Evolutionary conservation across 2,329 filamentous ascomycete species (phyloP).

Genomic region (Penicillium corylophilum): DNA sequence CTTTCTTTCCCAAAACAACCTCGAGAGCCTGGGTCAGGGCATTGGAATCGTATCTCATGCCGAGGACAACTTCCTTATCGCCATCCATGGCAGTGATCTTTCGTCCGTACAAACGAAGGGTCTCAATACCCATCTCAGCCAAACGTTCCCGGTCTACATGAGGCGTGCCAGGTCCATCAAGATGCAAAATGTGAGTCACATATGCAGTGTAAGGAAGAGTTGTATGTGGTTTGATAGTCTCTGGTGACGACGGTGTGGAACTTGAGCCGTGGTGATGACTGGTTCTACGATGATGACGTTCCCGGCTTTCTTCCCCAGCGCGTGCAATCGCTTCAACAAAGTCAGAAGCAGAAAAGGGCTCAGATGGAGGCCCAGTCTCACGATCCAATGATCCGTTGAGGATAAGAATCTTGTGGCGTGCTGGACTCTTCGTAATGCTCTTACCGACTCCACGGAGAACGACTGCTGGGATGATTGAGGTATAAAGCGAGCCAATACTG

Average conservation of each 20-base stretch:
- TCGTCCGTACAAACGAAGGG: conserved; percentile 73
- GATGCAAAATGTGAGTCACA: conserved; percentile 79
- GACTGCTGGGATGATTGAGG: conserved; percentile 79
- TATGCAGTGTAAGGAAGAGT: conserved; percentile 61
- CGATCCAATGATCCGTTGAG: conserved; percentile 81
- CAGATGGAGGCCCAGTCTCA: conserved; percentile 71
- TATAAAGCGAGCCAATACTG: conserved; percentile 92
- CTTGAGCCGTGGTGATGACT: conserved; percentile 1
- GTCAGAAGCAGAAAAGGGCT: conserved; percentile 71
- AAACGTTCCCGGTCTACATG: conserved; percentile 67
- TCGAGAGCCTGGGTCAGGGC: conserved; percentile 74
- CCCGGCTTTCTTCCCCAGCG: conserved; percentile 69
- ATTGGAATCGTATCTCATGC: conserved; percentile 71
- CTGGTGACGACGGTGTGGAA: conserved; percentile 9
- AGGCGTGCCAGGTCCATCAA: conserved; percentile 70
- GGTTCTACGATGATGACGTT: conserved; percentile 29
- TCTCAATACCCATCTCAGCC: conserved; percentile 68
- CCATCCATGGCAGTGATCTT: conserved; percentile 47
- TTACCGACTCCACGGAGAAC: conserved; percentile 74
- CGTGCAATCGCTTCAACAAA: conserved; percentile 78
- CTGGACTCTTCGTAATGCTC: conserved; percentile 54
- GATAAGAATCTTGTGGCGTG: conserved; percentile 73
- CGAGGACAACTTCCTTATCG: conserved; percentile 49
- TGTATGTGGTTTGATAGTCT: conserved; percentile 4
- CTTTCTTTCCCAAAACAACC: conserved; percentile 67